Percentiles rank a stretch among this genome's conserved stretches.
Evolutionary conservation across 192 early-diverging fungal genomes (phyloP).

Genomic region (Entomortierella beljakovae): DNA sequence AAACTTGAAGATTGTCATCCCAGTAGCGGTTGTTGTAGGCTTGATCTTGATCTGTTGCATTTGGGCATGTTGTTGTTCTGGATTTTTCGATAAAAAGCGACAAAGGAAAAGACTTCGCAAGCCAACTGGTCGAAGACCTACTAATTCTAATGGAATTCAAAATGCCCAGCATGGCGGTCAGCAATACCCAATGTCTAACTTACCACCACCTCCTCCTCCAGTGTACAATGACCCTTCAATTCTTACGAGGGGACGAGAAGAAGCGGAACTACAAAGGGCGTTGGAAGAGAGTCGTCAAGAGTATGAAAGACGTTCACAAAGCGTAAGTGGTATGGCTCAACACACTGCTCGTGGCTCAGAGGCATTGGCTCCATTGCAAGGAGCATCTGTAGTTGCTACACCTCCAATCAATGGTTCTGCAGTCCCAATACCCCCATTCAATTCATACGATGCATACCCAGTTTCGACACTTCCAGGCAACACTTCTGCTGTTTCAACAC

Average conservation of each 20-base stretch:
- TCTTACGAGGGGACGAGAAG: conserved; percentile 7
- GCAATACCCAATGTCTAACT: conserved; percentile 11
- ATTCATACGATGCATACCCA: too few species aligned
- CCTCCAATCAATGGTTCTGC: neutral
- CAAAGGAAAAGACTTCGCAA: conserved; percentile 19
- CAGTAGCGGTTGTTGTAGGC: conserved; percentile 55
- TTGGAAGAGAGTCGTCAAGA: conserved; percentile 32
- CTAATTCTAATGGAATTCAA: conserved; percentile 3
- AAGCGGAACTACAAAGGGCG: conserved; percentile 31
- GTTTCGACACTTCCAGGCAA: too few species aligned
- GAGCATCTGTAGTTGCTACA: conserved; percentile 8
- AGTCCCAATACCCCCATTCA: neutral
- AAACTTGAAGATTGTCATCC: conserved; percentile 62
- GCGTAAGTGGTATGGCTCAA: neutral
- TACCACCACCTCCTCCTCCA: conserved; percentile 16
- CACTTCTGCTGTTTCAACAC: too few species aligned
- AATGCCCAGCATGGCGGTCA: conserved; percentile 26
- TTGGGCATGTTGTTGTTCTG: conserved; percentile 43
- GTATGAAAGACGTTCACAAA: conserved; percentile 12
- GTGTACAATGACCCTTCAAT: conserved; percentile 24
- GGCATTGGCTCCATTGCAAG: neutral
- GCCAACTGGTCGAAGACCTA: neutral
- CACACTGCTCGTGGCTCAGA: neutral
- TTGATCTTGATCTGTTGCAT: conserved; percentile 58
- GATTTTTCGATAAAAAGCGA: conserved; percentile 2